These are phyloP conservation scores for Bacidia rubella DNA, from an alignment of 495 filamentous ascomycete genomes.

Conservation along the genomic window DNA sequence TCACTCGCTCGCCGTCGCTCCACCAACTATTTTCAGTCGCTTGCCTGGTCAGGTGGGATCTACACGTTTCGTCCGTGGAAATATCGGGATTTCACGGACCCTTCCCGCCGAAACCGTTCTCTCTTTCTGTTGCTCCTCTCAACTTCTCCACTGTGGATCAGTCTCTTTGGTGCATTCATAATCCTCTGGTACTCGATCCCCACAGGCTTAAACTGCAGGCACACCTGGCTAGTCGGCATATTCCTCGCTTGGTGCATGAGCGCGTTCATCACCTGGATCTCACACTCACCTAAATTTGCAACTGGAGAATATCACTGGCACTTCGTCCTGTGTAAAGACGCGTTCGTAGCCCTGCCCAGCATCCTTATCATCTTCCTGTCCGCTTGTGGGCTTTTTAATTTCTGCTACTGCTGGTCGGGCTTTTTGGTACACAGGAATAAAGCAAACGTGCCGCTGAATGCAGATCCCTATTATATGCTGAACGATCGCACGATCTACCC, in stretches of 20 bases:
- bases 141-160: constrained; percentile 11
- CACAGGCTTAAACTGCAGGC: neutral
- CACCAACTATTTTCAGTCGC: constrained; percentile 13
- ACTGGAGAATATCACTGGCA: constrained; percentile 13
- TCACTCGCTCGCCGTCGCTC: neutral
- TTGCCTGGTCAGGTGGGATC: constrained; percentile 20
- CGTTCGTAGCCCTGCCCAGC: constrained; percentile 13
- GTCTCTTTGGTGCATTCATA: constrained; percentile 11
- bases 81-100: too few species aligned
- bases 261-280: constrained; percentile 11
- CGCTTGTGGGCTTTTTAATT: constrained; percentile 18
- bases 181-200: constrained; percentile 15
- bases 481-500: constrained; percentile 8
- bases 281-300: neutral
- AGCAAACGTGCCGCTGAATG: constrained; percentile 5
- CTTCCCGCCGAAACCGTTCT: neutral
- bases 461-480: constrained; percentile 1
- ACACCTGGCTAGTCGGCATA: constrained; percentile 12
- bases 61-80: constrained; percentile 20
- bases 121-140: constrained; percentile 5
- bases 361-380: constrained; percentile 19
- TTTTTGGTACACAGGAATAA: neutral
- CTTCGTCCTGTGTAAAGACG: constrained; percentile 4
- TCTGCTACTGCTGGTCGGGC: constrained; percentile 19
- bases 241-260: constrained; percentile 7